These are phyloP conservation scores for Laetiporus sulphureus DNA, from an alignment of 1,284 basidiomycete species.

Conservation along the genomic window DNA sequence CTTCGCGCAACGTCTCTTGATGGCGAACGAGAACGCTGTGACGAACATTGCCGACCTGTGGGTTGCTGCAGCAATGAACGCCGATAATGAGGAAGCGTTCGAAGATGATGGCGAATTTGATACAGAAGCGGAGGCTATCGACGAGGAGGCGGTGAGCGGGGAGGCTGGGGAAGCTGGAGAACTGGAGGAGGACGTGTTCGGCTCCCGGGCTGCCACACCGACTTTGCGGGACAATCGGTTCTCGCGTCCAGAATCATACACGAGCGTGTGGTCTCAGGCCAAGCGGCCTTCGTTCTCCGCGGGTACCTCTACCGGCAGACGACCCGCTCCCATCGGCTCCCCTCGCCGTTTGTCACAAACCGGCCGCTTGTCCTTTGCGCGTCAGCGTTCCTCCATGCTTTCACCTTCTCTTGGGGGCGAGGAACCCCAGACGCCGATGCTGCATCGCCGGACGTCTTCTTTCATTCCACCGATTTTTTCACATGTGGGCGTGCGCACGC, in stretches of 20 bases:
- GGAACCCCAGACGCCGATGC: constrained; percentile 2
- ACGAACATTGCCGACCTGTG: constrained; percentile 88
- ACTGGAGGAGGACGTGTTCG: constrained; percentile 26
- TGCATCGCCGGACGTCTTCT: constrained; percentile 43
- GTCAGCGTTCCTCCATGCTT: constrained; percentile 12
- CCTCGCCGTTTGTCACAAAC: constrained; percentile 15
- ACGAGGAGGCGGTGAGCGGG: constrained; percentile 7
- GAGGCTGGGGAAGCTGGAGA: constrained; percentile 21
- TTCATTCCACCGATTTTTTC: constrained; percentile 70
- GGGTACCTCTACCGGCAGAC: constrained; percentile 7
- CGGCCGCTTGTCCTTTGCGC: constrained; percentile 14
- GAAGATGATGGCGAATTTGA: constrained; percentile 37
- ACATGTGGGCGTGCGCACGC: constrained; percentile 71
- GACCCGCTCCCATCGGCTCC: constrained; percentile 13
- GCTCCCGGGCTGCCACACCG: constrained; percentile 13
- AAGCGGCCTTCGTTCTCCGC: constrained; percentile 10
- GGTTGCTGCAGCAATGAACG: constrained; percentile 90
- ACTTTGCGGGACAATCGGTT: constrained; percentile 19
- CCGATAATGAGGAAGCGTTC: constrained; percentile 76
- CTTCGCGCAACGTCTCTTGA: constrained; percentile 85
- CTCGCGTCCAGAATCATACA: constrained; percentile 14
- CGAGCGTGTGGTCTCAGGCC: constrained; percentile 3
- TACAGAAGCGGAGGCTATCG: constrained; percentile 14
- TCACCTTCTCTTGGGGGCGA: constrained; percentile 6
- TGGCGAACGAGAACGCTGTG: constrained; percentile 88